These are phyloP conservation scores for Colletotrichum sojae DNA, from an alignment of 2,329 filamentous ascomycete species.

Conservation along the genomic window DNA sequence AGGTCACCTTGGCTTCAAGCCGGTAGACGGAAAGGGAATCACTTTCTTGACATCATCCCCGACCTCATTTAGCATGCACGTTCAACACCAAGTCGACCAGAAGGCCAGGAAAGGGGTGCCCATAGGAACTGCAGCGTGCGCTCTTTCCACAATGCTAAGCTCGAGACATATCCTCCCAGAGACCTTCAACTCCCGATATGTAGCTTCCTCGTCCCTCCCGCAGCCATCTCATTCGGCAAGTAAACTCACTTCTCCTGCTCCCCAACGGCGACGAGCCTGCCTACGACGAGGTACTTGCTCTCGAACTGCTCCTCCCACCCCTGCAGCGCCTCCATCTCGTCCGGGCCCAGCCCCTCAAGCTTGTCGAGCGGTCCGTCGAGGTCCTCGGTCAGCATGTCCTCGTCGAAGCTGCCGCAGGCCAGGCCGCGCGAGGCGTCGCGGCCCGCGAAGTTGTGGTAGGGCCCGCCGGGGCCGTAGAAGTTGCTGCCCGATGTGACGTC, in stretches of 20 bases:
- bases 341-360: slow-evolving; percentile 77
- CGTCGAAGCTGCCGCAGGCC: slow-evolving; percentile 92
- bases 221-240: no score
- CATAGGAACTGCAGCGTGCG: no score
- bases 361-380: slow-evolving; percentile 86
- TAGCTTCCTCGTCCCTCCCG: no score
- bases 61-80: no score
- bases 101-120: no score
- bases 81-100: no score
- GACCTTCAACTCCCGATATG: no score
- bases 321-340: slow-evolving; percentile 85
- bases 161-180: no score
- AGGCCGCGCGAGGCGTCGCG: slow-evolving; percentile 90
- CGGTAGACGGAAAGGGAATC: no score
- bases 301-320: slow-evolving; percentile 95
- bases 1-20: no score
- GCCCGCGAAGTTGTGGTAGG: slow-evolving; percentile 96
- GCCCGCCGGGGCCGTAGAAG: slow-evolving; percentile 96
- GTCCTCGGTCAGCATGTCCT: slow-evolving; percentile 94
- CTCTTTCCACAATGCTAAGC: no score
- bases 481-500: slow-evolving; percentile 89
- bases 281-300: slow-evolving; percentile 97
- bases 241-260: slow-evolving; percentile 51
- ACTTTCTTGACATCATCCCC: no score
- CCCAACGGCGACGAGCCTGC: slow-evolving; percentile 77